Evolutionary conservation across 768 basidiomycete species (phyloP).

Genomic region (Exsudoporus frostii): DNA sequence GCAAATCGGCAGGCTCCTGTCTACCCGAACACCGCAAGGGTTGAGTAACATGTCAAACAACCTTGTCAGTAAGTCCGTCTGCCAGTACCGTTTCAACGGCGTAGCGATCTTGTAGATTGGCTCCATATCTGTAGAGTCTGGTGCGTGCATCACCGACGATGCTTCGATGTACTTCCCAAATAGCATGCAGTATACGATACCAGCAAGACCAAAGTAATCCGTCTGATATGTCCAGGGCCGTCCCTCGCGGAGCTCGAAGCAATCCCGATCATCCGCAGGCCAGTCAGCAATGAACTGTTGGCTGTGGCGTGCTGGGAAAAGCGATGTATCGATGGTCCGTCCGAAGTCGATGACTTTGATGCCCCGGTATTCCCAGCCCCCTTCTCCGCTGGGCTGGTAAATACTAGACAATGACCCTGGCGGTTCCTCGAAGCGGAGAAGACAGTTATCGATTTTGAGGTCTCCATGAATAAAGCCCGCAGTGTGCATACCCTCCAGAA

Average conservation of each 20-base stretch:
- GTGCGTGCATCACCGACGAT: slow-evolving; percentile 44
- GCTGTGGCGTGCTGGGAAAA: slow-evolving; percentile 61
- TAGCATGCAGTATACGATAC: slow-evolving; percentile 92
- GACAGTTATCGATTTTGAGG: slow-evolving; percentile 98
- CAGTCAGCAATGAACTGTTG: slow-evolving; percentile 88
- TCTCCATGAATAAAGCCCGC: slow-evolving; percentile 95
- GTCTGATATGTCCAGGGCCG: slow-evolving; percentile 91
- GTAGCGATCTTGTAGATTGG: slow-evolving; percentile 62
- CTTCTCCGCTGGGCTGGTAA: slow-evolving; percentile 77
- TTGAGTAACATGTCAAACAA: slow-evolving; percentile 88
- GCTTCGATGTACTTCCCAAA: slow-evolving; percentile 95
- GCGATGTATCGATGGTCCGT: slow-evolving; percentile 81
- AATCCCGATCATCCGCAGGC: slow-evolving; percentile 87
- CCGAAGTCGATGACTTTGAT: slow-evolving; percentile 96
- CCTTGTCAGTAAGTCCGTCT: slow-evolving; percentile 78
- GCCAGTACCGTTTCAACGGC: slow-evolving; percentile 95
- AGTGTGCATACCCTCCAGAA: slow-evolving; percentile 78
- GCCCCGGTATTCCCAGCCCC: slow-evolving; percentile 87
- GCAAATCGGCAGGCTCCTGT: slow-evolving; percentile 66
- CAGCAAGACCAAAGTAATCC: slow-evolving; percentile 95
- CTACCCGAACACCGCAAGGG: slow-evolving; percentile 55
- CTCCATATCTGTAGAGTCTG: slow-evolving; percentile 30
- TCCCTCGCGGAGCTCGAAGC: slow-evolving; percentile 82
- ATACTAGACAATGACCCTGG: slow-evolving; percentile 69
- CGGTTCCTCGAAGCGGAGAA: slow-evolving; percentile 86